phyloP scores from a whole-genome alignment of 2,329 filamentous ascomycete genomes.

The Stachybotrys chlorohalonatus region DNA sequence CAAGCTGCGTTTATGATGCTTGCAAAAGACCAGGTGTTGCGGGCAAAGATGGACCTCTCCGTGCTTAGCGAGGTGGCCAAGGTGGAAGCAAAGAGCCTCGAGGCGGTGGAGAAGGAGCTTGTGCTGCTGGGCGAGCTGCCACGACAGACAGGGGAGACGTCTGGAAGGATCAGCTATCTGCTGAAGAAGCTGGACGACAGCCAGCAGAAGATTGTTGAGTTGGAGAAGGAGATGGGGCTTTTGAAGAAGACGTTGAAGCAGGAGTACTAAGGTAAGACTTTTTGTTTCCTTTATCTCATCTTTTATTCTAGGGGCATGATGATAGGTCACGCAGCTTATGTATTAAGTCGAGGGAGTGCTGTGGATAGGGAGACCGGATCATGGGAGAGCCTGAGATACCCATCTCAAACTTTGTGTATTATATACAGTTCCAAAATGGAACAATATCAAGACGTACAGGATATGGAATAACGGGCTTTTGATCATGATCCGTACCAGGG shows the following conservation, averaged over 20 bases:
- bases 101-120: slow-evolving; percentile 73
- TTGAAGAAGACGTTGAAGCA: slow-evolving; percentile 57
- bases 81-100: slow-evolving; percentile 64
- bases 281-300: not conserved
- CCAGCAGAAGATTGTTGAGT: slow-evolving; percentile 64
- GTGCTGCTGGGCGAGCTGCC: slow-evolving; percentile 60
- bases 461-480: too few species aligned
- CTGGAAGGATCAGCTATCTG: slow-evolving; percentile 60
- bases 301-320: not conserved
- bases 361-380: not conserved
- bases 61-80: slow-evolving; percentile 61
- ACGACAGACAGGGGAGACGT: slow-evolving; percentile 59
- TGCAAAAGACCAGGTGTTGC: slow-evolving; percentile 61
- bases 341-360: not conserved
- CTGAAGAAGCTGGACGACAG: slow-evolving; percentile 63
- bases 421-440: not conserved
- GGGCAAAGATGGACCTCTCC: slow-evolving; percentile 63
- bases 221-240: slow-evolving; percentile 60
- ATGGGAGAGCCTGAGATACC: not conserved
- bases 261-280: slow-evolving; percentile 27
- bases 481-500: too few species aligned
- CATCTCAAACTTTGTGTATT: not conserved
- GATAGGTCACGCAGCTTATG: not conserved
- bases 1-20: slow-evolving; percentile 71
- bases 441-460: not conserved